Evolutionary conservation across 2,329 filamentous ascomycete genomes (phyloP).

Genomic region (Leptosphaerulina australis): DNA sequence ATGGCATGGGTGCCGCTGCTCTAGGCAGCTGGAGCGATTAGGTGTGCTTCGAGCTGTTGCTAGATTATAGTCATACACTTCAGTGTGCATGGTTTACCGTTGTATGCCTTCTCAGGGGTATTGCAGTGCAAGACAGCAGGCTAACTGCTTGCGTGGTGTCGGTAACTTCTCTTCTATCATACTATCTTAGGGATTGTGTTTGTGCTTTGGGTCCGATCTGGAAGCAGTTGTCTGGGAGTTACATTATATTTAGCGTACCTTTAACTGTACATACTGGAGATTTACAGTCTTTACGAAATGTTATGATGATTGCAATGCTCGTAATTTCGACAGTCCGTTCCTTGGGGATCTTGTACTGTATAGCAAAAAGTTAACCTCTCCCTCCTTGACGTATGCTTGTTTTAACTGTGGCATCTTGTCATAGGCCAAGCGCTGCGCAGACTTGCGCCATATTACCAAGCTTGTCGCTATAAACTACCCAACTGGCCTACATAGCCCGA

Average conservation of each 20-base stretch:
- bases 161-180: not conserved
- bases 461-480: too few relatives aligned
- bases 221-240: not conserved
- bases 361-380: too few relatives aligned
- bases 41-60: slow-evolving; percentile 14
- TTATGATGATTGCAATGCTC: not conserved
- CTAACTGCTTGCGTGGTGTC: not conserved
- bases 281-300: slow-evolving; percentile 6
- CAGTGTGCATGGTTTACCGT: slow-evolving; percentile 3
- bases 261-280: slow-evolving; percentile 3
- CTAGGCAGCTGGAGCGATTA: slow-evolving; percentile 41
- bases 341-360: too few relatives aligned
- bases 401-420: too few relatives aligned
- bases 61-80: not conserved
- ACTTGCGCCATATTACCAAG: too few relatives aligned
- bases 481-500: too few relatives aligned
- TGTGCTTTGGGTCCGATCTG: not conserved
- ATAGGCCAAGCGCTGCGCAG: too few relatives aligned
- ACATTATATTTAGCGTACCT: not conserved
- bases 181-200: not conserved
- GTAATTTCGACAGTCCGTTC: too few relatives aligned
- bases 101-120: not conserved
- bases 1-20: slow-evolving; percentile 18
- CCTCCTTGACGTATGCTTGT: too few relatives aligned
- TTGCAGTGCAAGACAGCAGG: slow-evolving; percentile 1